Percentiles rank a stretch among this genome's conserved stretches.
phyloP scores from a whole-genome alignment of 257 asterid genomes.

The Schizonepeta tenuifolia region DNA sequence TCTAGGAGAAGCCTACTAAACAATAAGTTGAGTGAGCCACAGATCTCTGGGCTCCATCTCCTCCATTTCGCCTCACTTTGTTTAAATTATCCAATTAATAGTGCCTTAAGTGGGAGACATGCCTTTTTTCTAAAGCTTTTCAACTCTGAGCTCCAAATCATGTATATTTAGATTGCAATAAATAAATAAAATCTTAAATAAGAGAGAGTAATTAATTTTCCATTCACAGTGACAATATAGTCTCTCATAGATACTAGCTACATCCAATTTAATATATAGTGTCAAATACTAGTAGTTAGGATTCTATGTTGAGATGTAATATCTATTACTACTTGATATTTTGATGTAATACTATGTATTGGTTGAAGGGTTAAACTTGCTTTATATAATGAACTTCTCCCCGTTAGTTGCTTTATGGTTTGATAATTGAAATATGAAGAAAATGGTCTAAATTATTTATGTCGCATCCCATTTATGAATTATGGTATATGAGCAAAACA shows the following conservation, averaged over 20 bases:
- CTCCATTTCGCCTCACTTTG: background rate
- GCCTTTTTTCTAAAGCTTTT: constrained; percentile 38
- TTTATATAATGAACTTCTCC: too few relatives aligned
- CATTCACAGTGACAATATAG: background rate
- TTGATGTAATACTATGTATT: background rate
- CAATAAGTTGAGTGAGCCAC: constrained; percentile 38
- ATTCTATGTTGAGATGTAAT: background rate
- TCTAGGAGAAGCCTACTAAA: background rate
- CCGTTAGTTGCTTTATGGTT: too few relatives aligned
- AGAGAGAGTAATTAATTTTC: background rate
- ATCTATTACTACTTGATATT: background rate
- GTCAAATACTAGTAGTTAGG: background rate
- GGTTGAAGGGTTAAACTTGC: background rate
- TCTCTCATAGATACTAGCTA: background rate
- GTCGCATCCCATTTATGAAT: too few relatives aligned
- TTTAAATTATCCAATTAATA: constrained; percentile 36
- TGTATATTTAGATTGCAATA: background rate
- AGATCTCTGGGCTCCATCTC: constrained; percentile 41
- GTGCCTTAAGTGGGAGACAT: constrained; percentile 51
- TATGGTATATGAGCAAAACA: too few relatives aligned
- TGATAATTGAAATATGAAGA: too few relatives aligned
- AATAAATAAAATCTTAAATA: background rate
- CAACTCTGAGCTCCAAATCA: constrained; percentile 11
- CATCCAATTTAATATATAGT: background rate
- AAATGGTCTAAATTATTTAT: too few relatives aligned